A percentile compares a stretch with the other conserved stretches of the same genome.
These are phyloP conservation scores for Aspergillus leporis DNA, from an alignment of 495 filamentous ascomycete species.

Conservation along the genomic window DNA sequence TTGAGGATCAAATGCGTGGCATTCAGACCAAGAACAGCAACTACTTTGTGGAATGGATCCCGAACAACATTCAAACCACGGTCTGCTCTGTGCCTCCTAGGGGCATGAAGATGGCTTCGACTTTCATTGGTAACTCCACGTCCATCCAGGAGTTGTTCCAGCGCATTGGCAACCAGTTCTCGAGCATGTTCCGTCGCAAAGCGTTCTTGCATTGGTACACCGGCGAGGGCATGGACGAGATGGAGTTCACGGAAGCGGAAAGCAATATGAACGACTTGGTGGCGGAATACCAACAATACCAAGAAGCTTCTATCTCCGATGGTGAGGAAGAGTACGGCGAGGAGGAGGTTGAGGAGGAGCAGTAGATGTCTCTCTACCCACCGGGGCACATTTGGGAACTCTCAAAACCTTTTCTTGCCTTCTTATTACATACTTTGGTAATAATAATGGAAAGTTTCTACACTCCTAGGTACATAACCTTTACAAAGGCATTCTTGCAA, in stretches of 20 bases:
- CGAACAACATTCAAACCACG: constrained; percentile 99
- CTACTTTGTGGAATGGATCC: constrained; percentile 99
- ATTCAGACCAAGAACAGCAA: constrained; percentile 99
- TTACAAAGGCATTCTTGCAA: too few relatives aligned
- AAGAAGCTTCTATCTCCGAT: constrained; percentile 87
- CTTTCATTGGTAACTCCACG: constrained; percentile 99
- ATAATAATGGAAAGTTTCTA: not conserved
- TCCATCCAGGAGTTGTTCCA: constrained; percentile 99
- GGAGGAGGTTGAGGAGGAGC: constrained; percentile 52
- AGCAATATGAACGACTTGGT: constrained; percentile 99
- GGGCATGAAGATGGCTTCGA: constrained; percentile 98
- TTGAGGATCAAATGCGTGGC: constrained; percentile 99
- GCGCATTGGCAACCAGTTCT: constrained; percentile 99
- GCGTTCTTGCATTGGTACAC: constrained; percentile 99
- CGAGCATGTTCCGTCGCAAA: constrained; percentile 99
- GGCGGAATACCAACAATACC: constrained; percentile 99
- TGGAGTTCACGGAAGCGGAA: constrained; percentile 99
- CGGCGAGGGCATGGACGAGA: constrained; percentile 99
- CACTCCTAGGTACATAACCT: not conserved
- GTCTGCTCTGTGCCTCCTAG: constrained; percentile 98
- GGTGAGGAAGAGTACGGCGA: constrained; percentile 67
- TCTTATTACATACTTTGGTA: not conserved
- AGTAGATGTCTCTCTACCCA: not conserved
- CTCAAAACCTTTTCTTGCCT: not conserved
- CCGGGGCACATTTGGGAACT: not conserved